Base-by-base conservation (phyloP, 139 green algal genomes). In the Zygnema circumcarinatum region DNA sequence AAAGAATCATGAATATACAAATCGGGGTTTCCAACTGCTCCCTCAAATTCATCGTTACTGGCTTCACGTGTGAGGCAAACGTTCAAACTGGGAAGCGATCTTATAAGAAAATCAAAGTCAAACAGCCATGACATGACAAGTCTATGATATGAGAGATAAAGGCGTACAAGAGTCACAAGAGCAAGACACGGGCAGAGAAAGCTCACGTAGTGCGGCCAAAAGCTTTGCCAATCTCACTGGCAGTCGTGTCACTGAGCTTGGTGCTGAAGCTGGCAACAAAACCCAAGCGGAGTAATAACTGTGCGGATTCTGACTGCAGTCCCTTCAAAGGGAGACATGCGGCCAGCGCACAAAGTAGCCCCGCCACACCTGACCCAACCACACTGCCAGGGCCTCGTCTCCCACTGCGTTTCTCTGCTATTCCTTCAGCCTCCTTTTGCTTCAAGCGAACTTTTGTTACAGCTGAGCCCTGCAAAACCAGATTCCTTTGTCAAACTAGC, bases 211-310 rank as follows among this genome's bases (percentile, higher is more conserved):
- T 98, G 47, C 94, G 94, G 1, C 97, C 97, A 80, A 98, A 99
- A 1, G 85, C 95, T 93, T 99, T 99, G 38, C 97, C 97, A 7
- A 99, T 92, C 88, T 99, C 97, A 31, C 93, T 97, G 2, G 95
- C 96, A 2, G 96, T 94, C 29, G 97, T 99, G 91, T 99, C 97
- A 0, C 94, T 95, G 1, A 99, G 92, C 90, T 99, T 99, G 35
- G 79, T 93, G 38, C 91, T 93, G 86, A 98, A 96, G 83, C 90
- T 95, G 3, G 95, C 95, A n/a, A 95, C 93, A 92, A 97, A 98
- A 1, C 94, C 95, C 7, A 96, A 79, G 78, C 94, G 90, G 78
- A 76, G 89, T 62, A 62, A 62, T 25, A 16, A 62, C 16, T 62
- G 47, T 52, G 84, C 40, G 47, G 56, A 22, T 80, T 52, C 78